Base-by-base conservation (phyloP, 2,329 filamentous ascomycete genomes). In the Cercospora sp. region DNA sequence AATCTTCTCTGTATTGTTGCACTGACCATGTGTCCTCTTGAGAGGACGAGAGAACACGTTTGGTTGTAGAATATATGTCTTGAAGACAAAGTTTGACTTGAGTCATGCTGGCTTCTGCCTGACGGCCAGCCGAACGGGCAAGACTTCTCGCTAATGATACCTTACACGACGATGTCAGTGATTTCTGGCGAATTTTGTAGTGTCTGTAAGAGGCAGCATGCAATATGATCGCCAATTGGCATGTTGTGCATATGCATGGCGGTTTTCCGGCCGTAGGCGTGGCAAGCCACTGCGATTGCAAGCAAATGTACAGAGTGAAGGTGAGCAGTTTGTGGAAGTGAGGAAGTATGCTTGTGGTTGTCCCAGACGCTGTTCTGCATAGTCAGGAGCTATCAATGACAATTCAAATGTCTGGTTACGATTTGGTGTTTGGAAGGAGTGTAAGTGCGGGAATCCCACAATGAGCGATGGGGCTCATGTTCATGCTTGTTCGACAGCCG, bases 1-100 rank as follows among this genome's bases (percentile, higher is more conserved):
- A 82, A 83, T 81, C 79, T 81, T 81, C 80, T 81, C 79, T 81
- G 79, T 81, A 79, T 80, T 77, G 77, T 80, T 80, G 18, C 33
- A 39, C 23, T 39, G 58, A 60, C 58, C 58, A 60, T 42, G 8
- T 60, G 58, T 60, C 58, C 58, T 45, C 33, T 4, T 33, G 31
- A 42, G 31, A 45, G 31, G 58, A 60, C 13, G 18, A 26, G 16
- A 39, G 33, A 5, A 8, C 31, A n/a, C 45, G 33, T 30, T 28
- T 9, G 7, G 20, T 13, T 6, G 23, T 13, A 7, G 16, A 60
- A 60, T 28, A 60, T 45, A 26, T 60, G 7, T 42, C 33, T 26
- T 60, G 58, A 13, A 30, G 5, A 9, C 23, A 5, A 55, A 55
- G 12, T 55, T 55, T 28, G 20, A 13, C 48, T 16, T 26, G 20